Conservation (phyloP, 805 yeast species). For the Candida maesae region DNA sequence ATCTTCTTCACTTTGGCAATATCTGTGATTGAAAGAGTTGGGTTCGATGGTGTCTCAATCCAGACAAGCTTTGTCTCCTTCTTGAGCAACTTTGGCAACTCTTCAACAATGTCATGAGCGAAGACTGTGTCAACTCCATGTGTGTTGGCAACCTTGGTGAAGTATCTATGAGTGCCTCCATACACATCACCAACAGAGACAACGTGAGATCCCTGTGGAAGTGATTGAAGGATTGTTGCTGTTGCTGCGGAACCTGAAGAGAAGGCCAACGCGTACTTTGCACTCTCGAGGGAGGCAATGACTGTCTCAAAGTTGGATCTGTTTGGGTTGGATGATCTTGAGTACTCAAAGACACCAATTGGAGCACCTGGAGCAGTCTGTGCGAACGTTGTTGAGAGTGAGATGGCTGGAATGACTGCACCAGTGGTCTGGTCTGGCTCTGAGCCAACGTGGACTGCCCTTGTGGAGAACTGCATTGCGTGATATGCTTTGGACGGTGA, state of each 20-base stretch:
- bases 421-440: conserved; percentile 70
- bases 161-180: conserved; percentile 90
- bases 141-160: conserved; percentile 77
- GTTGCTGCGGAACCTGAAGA: conserved; percentile 87
- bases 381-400: conserved; percentile 81
- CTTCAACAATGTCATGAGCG: conserved; percentile 58
- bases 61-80: conserved; percentile 73
- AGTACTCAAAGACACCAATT: conserved; percentile 75
- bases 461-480: conserved; percentile 55
- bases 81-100: conserved; percentile 51
- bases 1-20: conserved; percentile 57
- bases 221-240: conserved; percentile 68
- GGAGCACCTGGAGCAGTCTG: conserved; percentile 77
- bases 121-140: conserved; percentile 72
- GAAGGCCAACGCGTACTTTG: conserved; percentile 70
- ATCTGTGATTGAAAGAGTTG: conserved; percentile 77
- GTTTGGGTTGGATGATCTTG: conserved; percentile 84
- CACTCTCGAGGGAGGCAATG: conserved; percentile 75
- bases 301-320: conserved; percentile 77
- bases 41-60: conserved; percentile 89
- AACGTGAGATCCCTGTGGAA: conserved; percentile 70
- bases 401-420: conserved; percentile 82
- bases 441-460: conserved; percentile 83
- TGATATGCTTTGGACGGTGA: conserved; percentile 21
- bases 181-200: conserved; percentile 82